Percentiles rank a stretch among this genome's conserved stretches.
Evolutionary conservation across 371 early-diverging fungal species (phyloP).

Genomic region (Syncephalastrum contaminatum): DNA sequence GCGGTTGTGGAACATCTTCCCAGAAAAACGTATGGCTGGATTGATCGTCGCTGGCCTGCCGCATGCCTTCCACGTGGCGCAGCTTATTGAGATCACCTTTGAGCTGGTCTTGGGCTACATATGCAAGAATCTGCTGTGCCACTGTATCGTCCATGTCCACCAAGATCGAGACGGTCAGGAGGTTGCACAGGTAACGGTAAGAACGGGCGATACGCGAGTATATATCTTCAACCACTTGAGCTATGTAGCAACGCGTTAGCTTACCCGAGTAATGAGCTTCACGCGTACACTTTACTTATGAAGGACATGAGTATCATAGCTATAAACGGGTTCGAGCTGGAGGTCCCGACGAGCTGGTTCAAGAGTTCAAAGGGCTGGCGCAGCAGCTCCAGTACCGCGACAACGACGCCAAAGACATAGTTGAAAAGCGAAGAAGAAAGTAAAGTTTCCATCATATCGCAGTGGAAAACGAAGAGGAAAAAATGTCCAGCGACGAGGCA

Average conservation of each 20-base stretch:
- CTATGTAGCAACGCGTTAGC: background rate
- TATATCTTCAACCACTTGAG: background rate
- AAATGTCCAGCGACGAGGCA: background rate
- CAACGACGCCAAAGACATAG: background rate
- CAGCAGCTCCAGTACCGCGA: background rate
- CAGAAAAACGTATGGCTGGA: background rate
- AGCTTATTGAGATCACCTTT: slow-evolving; percentile 1
- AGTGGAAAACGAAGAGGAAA: background rate
- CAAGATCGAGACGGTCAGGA: background rate
- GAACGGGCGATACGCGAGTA: background rate
- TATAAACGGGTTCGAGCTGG: background rate
- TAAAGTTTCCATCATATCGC: background rate
- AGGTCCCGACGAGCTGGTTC: background rate
- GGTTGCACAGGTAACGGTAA: background rate
- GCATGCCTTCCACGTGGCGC: slow-evolving; percentile 3
- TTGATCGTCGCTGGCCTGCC: background rate
- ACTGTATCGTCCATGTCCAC: background rate
- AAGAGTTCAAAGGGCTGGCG: background rate
- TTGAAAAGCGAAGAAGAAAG: background rate
- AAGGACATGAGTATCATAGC: background rate
- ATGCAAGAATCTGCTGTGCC: background rate
- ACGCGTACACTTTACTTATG: background rate
- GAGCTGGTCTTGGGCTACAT: slow-evolving; percentile 3
- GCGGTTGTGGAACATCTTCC: slow-evolving; percentile 1
- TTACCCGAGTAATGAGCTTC: background rate